Evolutionary conservation across 352 stramenopile genomes (phyloP).

Genomic region (Pilasporangium apinafurcum): DNA sequence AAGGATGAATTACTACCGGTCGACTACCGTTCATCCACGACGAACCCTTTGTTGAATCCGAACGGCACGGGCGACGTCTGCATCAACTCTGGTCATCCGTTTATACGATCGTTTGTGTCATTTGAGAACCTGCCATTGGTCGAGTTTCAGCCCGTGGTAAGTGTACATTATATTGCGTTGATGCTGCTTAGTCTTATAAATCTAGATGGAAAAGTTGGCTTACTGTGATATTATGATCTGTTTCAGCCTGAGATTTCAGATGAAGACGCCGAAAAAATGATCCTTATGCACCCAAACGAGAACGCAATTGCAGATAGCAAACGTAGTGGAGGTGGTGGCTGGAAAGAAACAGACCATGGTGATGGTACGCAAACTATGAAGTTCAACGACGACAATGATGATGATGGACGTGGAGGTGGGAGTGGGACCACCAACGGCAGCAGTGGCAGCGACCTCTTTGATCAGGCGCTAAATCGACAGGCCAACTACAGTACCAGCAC

Average conservation of each 20-base stretch:
- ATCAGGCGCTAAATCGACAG: slow-evolving; percentile 84
- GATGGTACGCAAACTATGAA: slow-evolving; percentile 77
- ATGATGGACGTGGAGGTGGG: slow-evolving; percentile 14
- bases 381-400: slow-evolving; percentile 55
- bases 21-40: slow-evolving; percentile 92
- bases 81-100: slow-evolving; percentile 91
- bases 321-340: slow-evolving; percentile 24
- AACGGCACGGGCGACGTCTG: slow-evolving; percentile 87
- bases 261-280: slow-evolving; percentile 77
- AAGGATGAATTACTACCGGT: slow-evolving; percentile 91
- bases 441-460: slow-evolving; percentile 51
- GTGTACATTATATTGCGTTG: slow-evolving; percentile 9
- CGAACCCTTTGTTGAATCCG: slow-evolving; percentile 91
- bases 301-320: slow-evolving; percentile 11
- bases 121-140: slow-evolving; percentile 95
- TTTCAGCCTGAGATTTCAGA: slow-evolving; percentile 62
- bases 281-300: slow-evolving; percentile 55
- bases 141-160: slow-evolving; percentile 86
- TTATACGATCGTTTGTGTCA: slow-evolving; percentile 92
- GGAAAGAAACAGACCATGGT: slow-evolving; percentile 55
- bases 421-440: slow-evolving; percentile 2
- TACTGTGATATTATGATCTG: slow-evolving; percentile 2
- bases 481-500: slow-evolving; percentile 33
- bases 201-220: background rate
- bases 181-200: background rate